Evolutionary conservation across 2,329 filamentous ascomycete genomes (phyloP).

Genomic region (Calonectria montana): DNA sequence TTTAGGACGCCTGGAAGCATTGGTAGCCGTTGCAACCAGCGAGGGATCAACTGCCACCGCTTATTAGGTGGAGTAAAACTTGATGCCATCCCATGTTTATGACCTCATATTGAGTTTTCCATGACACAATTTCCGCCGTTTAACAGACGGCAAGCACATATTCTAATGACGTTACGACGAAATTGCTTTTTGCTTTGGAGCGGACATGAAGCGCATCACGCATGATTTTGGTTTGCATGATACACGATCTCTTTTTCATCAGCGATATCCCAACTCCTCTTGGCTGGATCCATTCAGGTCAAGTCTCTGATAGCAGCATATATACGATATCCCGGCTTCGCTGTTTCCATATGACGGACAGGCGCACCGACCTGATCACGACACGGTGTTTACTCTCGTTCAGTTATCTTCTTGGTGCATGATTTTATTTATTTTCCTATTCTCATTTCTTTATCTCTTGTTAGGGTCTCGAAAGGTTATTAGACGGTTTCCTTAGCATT

Average conservation of each 20-base stretch:
- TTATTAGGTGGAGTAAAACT: conserved; percentile 42
- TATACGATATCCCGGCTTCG: conserved; percentile 25
- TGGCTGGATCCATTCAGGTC: conserved; percentile 10
- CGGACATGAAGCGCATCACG: conserved; percentile 36
- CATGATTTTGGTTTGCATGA: conserved; percentile 35
- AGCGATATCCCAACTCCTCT: conserved; percentile 35
- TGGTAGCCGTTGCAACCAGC: conserved; percentile 58
- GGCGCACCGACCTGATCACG: conserved; percentile 16
- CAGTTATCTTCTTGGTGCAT: neutral
- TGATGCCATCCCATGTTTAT: neutral
- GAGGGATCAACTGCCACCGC: conserved; percentile 57
- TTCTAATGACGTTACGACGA: conserved; percentile 39
- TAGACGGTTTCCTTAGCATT: conserved; percentile 25
- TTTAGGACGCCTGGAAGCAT: conserved; percentile 54
- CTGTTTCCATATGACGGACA: conserved; percentile 10
- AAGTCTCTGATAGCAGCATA: conserved; percentile 27
- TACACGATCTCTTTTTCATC: conserved; percentile 34
- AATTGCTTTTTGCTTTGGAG: conserved; percentile 35
- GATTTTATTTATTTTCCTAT: conserved; percentile 5
- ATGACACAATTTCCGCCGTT: conserved; percentile 13
- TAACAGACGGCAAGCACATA: conserved; percentile 34
- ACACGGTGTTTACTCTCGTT: conserved; percentile 16
- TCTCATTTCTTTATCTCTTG: conserved; percentile 1
- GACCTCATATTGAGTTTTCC: neutral
- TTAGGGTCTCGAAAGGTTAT: conserved; percentile 15